Base-by-base conservation (phyloP, 768 basidiomycete species). In the Hypholoma sublateritium region DNA sequence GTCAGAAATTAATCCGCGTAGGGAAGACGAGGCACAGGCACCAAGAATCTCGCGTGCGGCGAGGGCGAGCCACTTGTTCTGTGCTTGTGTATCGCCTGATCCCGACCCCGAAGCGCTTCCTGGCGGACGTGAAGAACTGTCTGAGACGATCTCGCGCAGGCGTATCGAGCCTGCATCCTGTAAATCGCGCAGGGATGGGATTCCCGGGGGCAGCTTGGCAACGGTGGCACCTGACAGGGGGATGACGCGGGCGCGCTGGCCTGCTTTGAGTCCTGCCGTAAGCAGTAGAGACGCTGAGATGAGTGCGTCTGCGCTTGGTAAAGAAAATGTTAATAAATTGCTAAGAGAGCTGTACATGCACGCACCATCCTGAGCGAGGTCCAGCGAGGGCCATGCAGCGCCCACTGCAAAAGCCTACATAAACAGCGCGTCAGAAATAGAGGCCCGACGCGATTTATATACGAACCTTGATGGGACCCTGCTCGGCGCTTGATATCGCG, bases 351-450 rank as follows among this genome's bases (percentile, higher is more conserved):
- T 50, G 34, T 36, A 53, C 53, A 58, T 32, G 28, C 28, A 77
- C 85, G 65, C 69, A 88, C 91, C 74, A 58, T 84, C 80, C 50
- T 77, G 77, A 24, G 83, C 67, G 53, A 86, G 53, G 7, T 89
- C 87, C 44, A 79, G 64, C 37, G 86, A 88, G n/a, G 90, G 89
- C 91, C 91, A 93, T 62, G 82, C 79, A 45, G 85, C 72, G 5
- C 91, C 91, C 52, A 91, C 74, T 12, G 86, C 82, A 68, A 86
- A 86, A 43, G 77, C 70, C 87, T 88, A 66, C 55, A 43, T 34
- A 57, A 52, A 58, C 34, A 39, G n/a, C 25, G 44, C 24, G 57
- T 66, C 59, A 65, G 59, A 60, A 42, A 62, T 45, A 28, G 25
- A 25, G 11, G 22, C 22, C 13, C 46, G 46, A 25, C 22, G 25